phyloP scores from a whole-genome alignment of 768 basidiomycete species.

The Auricularia auricula-judae region DNA sequence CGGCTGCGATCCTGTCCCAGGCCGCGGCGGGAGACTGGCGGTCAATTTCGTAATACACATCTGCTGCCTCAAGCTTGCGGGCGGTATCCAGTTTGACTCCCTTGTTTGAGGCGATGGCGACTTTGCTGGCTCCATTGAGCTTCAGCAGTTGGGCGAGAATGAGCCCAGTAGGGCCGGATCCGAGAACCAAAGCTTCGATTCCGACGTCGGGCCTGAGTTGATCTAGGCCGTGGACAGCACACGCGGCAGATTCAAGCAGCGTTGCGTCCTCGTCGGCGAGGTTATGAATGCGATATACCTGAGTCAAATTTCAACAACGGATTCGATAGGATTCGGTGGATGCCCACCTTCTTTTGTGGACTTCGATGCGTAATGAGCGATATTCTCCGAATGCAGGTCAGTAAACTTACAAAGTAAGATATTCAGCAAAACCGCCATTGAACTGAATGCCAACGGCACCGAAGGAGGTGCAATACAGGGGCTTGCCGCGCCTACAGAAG shows the following conservation, averaged over 20 bases:
- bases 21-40: conserved; percentile 61
- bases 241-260: conserved; percentile 81
- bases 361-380: conserved; percentile 19
- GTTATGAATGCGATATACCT: conserved; percentile 76
- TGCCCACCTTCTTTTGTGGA: conserved; percentile 43
- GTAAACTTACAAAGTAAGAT: conserved; percentile 61
- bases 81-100: conserved; percentile 88
- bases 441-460: conserved; percentile 66
- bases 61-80: conserved; percentile 62
- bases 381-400: not conserved
- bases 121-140: conserved; percentile 13
- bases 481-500: conserved; percentile 77
- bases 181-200: conserved; percentile 72
- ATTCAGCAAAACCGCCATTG: conserved; percentile 85
- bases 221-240: conserved; percentile 86
- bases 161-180: conserved; percentile 88
- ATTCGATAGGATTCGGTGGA: too few relatives aligned
- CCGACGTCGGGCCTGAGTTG: conserved; percentile 76
- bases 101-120: conserved; percentile 43
- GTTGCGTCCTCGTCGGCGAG: conserved; percentile 81
- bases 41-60: conserved; percentile 82
- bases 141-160: conserved; percentile 83
- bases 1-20: conserved; percentile 69
- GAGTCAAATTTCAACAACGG: too few relatives aligned
- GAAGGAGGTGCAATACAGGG: conserved; percentile 78